Conservation (phyloP, 208 protist genomes). For the Leptomonas seymouri region DNA sequence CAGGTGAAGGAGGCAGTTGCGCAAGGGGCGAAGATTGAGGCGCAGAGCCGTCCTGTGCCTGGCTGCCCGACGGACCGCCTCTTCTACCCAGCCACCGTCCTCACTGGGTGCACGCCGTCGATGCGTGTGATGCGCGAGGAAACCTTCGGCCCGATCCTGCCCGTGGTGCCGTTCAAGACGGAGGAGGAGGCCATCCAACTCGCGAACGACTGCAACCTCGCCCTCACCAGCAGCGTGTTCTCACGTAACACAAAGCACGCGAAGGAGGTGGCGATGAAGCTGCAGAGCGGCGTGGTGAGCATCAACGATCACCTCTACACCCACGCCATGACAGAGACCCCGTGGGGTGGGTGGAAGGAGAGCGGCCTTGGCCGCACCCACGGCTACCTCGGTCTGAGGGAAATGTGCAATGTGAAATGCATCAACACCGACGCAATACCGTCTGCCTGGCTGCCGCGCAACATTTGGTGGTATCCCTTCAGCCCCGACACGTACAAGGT, state of each 20-base stretch:
- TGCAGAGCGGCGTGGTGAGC: conserved; percentile 84
- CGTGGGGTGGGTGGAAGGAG: conserved; percentile 92
- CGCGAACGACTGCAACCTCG: conserved; percentile 76
- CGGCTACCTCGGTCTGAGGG: conserved; percentile 71
- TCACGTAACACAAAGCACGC: conserved; percentile 42
- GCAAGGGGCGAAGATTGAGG: conserved; percentile 63
- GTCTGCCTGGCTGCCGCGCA: conserved; percentile 38
- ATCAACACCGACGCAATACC: conserved; percentile 68
- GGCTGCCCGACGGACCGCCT: conserved; percentile 47
- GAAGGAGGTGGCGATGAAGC: conserved; percentile 38
- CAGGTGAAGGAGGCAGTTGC: conserved; percentile 75
- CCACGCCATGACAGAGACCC: conserved; percentile 68
- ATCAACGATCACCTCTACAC: conserved; percentile 84
- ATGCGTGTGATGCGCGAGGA: conserved; percentile 92
- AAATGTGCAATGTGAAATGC: conserved; percentile 89
- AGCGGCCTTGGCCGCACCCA: conserved; percentile 87
- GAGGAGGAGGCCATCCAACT: conserved; percentile 81
- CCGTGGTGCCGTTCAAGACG: conserved; percentile 67
- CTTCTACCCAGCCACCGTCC: conserved; percentile 87
- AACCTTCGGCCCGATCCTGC: conserved; percentile 92
- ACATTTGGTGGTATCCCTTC: conserved; percentile 86
- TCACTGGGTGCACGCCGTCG: conserved; percentile 69
- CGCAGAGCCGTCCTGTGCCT: conserved; percentile 63
- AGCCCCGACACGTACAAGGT: conserved; percentile 40
- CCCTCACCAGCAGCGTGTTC: conserved; percentile 85